These are phyloP conservation scores for Wallacemonas sp. DNA, from an alignment of 208 protist genomes.

Conservation along the genomic window DNA sequence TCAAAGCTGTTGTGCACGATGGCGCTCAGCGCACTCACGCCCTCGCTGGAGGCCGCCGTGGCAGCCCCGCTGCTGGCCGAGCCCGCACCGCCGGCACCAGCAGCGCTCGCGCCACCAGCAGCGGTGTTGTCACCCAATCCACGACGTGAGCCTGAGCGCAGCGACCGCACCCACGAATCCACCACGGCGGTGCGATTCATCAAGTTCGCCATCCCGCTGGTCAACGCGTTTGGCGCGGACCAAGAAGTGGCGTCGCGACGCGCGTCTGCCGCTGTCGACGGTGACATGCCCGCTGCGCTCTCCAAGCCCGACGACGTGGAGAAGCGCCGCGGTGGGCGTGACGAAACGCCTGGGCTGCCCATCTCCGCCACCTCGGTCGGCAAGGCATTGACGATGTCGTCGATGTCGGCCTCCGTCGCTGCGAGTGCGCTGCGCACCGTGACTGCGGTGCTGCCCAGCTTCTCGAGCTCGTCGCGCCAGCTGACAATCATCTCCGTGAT, in stretches of 20 bases:
- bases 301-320: too few relatives aligned
- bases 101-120: neutral
- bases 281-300: too few relatives aligned
- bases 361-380: neutral
- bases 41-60: neutral
- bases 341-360: neutral
- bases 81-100: neutral
- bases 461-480: conserved; percentile 34
- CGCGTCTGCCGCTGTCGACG: too few relatives aligned
- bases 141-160: neutral
- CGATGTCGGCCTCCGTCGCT: neutral
- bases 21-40: neutral
- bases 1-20: neutral
- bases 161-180: conserved; percentile 12
- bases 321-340: neutral
- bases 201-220: neutral
- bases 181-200: neutral
- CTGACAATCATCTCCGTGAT: conserved; percentile 48
- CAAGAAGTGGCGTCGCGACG: too few relatives aligned
- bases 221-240: too few relatives aligned
- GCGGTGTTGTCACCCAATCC: neutral
- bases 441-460: conserved; percentile 14
- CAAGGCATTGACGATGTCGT: neutral
- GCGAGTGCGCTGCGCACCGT: neutral
- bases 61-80: too few relatives aligned